Evolutionary conservation across 371 early-diverging fungal genomes (phyloP).

Genomic region (Rhizomucor pusillus): DNA sequence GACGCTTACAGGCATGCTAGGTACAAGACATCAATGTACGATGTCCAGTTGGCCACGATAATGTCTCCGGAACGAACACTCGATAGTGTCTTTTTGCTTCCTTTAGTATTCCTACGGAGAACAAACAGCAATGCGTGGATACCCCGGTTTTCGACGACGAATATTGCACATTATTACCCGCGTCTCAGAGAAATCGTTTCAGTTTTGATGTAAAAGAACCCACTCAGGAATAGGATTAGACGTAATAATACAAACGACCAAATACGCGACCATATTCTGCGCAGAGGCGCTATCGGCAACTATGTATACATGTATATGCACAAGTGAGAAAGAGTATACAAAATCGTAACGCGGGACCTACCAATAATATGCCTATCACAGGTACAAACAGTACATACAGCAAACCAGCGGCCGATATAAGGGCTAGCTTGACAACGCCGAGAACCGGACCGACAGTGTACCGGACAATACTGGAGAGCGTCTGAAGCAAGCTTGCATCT

Average conservation of each 20-base stretch:
- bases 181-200: slow-evolving; percentile 53
- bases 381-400: slow-evolving; percentile 36
- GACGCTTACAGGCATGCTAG: slow-evolving; percentile 57
- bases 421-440: slow-evolving; percentile 39
- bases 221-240: slow-evolving; percentile 54
- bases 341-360: slow-evolving; percentile 9
- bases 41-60: slow-evolving; percentile 80
- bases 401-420: slow-evolving; percentile 28
- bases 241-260: slow-evolving; percentile 41
- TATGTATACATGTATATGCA: slow-evolving; percentile 5
- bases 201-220: slow-evolving; percentile 64
- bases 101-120: background rate
- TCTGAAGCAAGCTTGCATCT: slow-evolving; percentile 29
- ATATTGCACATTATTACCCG: slow-evolving; percentile 36
- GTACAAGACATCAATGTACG: slow-evolving; percentile 82
- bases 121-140: too few species aligned
- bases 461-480: slow-evolving; percentile 32
- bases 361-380: slow-evolving; percentile 29
- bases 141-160: background rate
- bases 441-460: slow-evolving; percentile 47
- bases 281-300: slow-evolving; percentile 39
- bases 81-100: slow-evolving; percentile 14
- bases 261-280: slow-evolving; percentile 35
- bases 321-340: background rate
- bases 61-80: slow-evolving; percentile 59